Evolutionary conservation across 1,139 yeast genomes (phyloP), one percentile per base, ranked within the genome.

Genomic region (Scheffersomyces parashehatae): DNA sequence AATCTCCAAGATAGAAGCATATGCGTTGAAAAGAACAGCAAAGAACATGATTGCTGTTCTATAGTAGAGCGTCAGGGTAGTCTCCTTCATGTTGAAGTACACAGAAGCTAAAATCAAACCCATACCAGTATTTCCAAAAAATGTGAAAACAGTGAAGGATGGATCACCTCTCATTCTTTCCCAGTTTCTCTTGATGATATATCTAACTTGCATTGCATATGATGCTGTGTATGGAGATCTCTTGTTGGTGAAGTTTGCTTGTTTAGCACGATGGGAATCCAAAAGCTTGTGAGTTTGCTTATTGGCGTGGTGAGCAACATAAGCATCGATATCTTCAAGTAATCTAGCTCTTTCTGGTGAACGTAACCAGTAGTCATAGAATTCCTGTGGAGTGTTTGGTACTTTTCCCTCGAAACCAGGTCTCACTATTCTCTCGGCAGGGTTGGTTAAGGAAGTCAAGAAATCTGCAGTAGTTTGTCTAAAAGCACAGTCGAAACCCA

Each of bases 401-500:
- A 65, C 70, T 38, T 49, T 58, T 26, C 49, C 49, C 49, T 69
- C 73, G 47, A 57, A 76, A 1, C 91, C 95, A 12, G 68, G 62
- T 46, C 65, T 65, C 7, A 79, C 63, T 10, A 70, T 65, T 64
- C 95, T 78, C 62, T 85, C 95, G 4, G 73, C 66, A 6, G 95
- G 91, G 55, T 83, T 83, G 3, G 95, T 85, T 38, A 88, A 69
- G 1, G 95, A 81, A 1, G 96, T 88, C 56, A 88, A 70, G 63
- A 79, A 53, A 36, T 53, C 56, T 7, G 55, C 54, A 10, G 55
- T 50, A 11, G 56, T 50, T 44, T 53, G 55, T 38, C 56, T 45
- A 28, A 46, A 49, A n/a, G 55, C 50, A 40, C 55, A 52, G 3
- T 47, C 74, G 62, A 80, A 85, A 32, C 95, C 95, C 87, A 85